A percentile compares a stretch with the other conserved stretches of the same genome.
These are phyloP conservation scores for Periconia sp. DNA, from an alignment of 2,329 filamentous ascomycete species.

Conservation along the genomic window DNA sequence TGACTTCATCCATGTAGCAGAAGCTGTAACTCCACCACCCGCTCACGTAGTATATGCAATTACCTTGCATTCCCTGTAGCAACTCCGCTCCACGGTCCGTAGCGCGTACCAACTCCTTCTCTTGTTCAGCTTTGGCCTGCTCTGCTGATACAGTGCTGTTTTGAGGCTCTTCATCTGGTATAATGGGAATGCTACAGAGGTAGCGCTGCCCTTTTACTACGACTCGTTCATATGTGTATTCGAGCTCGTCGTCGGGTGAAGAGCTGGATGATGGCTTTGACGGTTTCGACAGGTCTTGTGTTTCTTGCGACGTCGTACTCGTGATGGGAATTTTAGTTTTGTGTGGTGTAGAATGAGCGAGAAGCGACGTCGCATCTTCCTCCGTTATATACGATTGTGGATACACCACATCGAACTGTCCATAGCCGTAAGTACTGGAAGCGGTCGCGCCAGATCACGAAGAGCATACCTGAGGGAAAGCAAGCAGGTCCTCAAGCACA, in stretches of 20 bases:
- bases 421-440: slow-evolving; percentile 10
- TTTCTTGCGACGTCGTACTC: slow-evolving; percentile 33
- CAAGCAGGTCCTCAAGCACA: slow-evolving; percentile 84
- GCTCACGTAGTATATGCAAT: slow-evolving; percentile 79
- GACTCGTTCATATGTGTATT: slow-evolving; percentile 70
- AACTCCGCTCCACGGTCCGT: slow-evolving; percentile 79
- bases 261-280: slow-evolving; percentile 18
- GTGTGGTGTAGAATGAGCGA: slow-evolving; percentile 42
- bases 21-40: slow-evolving; percentile 98
- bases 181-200: slow-evolving; percentile 79
- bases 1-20: slow-evolving; percentile 84
- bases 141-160: slow-evolving; percentile 69
- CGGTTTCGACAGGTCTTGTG: slow-evolving; percentile 39
- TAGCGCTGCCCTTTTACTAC: slow-evolving; percentile 70
- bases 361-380: slow-evolving; percentile 64
- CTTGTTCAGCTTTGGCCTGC: slow-evolving; percentile 71
- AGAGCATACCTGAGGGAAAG: slow-evolving; percentile 74
- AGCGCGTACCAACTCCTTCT: slow-evolving; percentile 76
- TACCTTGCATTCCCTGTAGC: slow-evolving; percentile 72
- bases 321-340: slow-evolving; percentile 29
- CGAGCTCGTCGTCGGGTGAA: slow-evolving; percentile 20
- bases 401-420: slow-evolving; percentile 78
- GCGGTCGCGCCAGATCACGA: neutral
- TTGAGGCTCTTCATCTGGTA: slow-evolving; percentile 56
- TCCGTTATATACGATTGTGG: slow-evolving; percentile 72